Percentiles rank a stretch among this genome's conserved stretches.
These are phyloP conservation scores for Lignosus rhinocerotis DNA, from an alignment of 1,284 basidiomycete genomes.

Conservation along the genomic window DNA sequence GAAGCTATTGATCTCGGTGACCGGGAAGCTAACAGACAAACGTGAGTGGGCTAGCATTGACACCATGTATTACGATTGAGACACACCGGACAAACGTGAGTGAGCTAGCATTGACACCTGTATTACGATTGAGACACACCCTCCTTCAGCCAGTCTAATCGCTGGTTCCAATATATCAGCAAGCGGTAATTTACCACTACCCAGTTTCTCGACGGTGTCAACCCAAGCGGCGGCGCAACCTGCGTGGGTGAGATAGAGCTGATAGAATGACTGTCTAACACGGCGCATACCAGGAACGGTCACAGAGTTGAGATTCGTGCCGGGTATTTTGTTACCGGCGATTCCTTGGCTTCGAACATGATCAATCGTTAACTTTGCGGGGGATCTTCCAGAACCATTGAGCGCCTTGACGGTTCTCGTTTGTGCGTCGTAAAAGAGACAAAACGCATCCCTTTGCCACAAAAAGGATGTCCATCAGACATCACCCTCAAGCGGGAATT, in stretches of 20 bases:
- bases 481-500: not conserved
- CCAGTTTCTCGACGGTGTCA: slow-evolving; percentile 83
- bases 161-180: slow-evolving; percentile 88
- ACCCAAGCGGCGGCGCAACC: slow-evolving; percentile 93
- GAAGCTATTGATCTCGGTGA: slow-evolving; percentile 73
- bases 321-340: slow-evolving; percentile 65
- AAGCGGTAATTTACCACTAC: slow-evolving; percentile 78
- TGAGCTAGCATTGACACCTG: no score
- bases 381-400: slow-evolving; percentile 87
- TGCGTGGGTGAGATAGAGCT: slow-evolving; percentile 24
- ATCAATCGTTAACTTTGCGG: slow-evolving; percentile 77
- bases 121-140: slow-evolving; percentile 44
- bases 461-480: not conserved
- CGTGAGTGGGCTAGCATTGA: no score
- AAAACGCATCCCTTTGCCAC: slow-evolving; percentile 78
- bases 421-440: slow-evolving; percentile 86
- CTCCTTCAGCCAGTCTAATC: slow-evolving; percentile 84
- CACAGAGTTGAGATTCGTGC: slow-evolving; percentile 80
- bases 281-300: slow-evolving; percentile 77
- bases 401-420: slow-evolving; percentile 79
- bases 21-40: slow-evolving; percentile 56
- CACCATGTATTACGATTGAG: not conserved
- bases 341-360: slow-evolving; percentile 73
- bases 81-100: slow-evolving; percentile 42
- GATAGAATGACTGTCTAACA: not conserved